Conservation (phyloP, 225 moss, liverwort and hornwort genomes). For the Physcomitrellopsis africana region DNA sequence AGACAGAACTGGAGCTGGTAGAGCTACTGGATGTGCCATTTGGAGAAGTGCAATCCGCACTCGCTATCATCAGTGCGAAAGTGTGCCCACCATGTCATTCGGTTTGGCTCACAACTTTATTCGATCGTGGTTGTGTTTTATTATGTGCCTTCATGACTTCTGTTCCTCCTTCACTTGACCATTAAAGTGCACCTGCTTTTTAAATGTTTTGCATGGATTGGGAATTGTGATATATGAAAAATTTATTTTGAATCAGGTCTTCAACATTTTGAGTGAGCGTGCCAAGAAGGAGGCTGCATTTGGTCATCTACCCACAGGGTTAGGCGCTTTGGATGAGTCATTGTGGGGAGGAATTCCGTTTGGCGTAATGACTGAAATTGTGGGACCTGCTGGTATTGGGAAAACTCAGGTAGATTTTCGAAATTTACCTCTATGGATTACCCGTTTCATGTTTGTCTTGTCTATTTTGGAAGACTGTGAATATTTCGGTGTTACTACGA, state of each 20-base stretch:
- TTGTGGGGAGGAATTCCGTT: constrained; percentile 81
- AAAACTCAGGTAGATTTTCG: constrained; percentile 67
- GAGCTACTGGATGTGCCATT: constrained; percentile 75
- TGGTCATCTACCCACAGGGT: constrained; percentile 69
- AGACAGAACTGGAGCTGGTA: constrained; percentile 76
- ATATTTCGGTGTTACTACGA: not conserved
- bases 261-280: constrained; percentile 64
- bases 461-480: not conserved
- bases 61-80: constrained; percentile 58
- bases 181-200: not conserved
- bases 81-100: constrained; percentile 65
- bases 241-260: constrained; percentile 43
- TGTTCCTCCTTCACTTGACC: not conserved
- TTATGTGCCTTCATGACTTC: constrained; percentile 2
- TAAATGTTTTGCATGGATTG: not conserved
- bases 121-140: constrained; percentile 12
- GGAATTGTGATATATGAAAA: constrained; percentile 1
- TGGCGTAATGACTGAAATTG: constrained; percentile 78
- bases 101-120: constrained; percentile 36
- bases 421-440: not conserved
- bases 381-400: constrained; percentile 74
- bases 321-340: constrained; percentile 64
- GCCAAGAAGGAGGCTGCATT: constrained; percentile 54
- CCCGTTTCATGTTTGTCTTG: not conserved
- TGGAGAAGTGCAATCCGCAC: constrained; percentile 52